Evolutionary conservation across 805 yeast species (phyloP), one percentile per base, ranked within the genome.

Genomic region (Hanseniaspora thailandica): DNA sequence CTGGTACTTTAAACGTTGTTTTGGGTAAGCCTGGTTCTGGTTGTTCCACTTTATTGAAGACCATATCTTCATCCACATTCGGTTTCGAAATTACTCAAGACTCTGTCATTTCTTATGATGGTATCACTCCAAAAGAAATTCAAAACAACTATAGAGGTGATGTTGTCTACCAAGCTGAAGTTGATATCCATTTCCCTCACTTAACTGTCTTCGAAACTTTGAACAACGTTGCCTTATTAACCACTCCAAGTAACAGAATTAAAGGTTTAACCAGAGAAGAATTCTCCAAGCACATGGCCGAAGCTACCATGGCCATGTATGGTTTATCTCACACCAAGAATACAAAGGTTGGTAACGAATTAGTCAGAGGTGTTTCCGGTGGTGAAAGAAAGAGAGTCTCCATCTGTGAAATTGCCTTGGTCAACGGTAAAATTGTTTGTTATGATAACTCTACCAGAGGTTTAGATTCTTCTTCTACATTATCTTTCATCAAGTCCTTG

Each of bases 381-480:
- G 93, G 94, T 72, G 93, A 85, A 69, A 72, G 94, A 59, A 84
- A 84, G 67, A 77, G 94, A 70, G 90, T 85, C 2, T 82, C 90
- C 10, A 80, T 85, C 60, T 86, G 88, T 10, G 95, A 85, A 67
- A 84, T 84, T 1, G 69, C 82, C 45, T 75, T 83, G 45, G 73
- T 81, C 47, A 78, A 81, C 28, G 82, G 86, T 30, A 69, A 76
- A 47, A 71, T 82, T 48, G 81, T 76, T 57, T 78, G 84, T 66
- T 82, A 85, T 79, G 89, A 85, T 70, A 86, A 86, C 62, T 83
- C 90, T 5, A 86, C 95, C 5, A 77, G 93, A 70, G 95, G 95
- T 60, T 72, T 86, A 56, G 95, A 85, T 68, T 76, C 93, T 4
- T 84, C 93, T 10, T 84, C 93, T 40, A 94, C 95, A 3, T 71